These are phyloP conservation scores for Achaetomium macrosporum DNA, from an alignment of 2,329 filamentous ascomycete genomes.

Conservation along the genomic window DNA sequence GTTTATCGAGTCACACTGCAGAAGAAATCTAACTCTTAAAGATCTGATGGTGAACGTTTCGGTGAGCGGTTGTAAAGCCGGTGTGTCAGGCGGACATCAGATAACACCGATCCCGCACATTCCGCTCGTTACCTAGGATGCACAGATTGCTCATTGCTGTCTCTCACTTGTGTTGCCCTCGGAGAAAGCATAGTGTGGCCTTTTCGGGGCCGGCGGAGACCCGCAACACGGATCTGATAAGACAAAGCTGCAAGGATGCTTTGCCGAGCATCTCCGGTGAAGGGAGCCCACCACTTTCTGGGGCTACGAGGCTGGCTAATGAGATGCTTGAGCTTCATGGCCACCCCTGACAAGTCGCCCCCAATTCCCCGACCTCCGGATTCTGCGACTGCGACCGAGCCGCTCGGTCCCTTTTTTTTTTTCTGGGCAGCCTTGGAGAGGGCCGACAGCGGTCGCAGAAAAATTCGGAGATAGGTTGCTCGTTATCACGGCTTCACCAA, in stretches of 20 bases:
- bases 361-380: conserved; percentile 19
- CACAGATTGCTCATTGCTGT: not conserved
- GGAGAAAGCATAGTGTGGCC: conserved; percentile 11
- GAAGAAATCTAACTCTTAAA: too few relatives aligned
- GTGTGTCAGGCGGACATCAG: not conserved
- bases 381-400: conserved; percentile 10
- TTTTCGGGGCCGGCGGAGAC: conserved; percentile 15
- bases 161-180: conserved; percentile 5
- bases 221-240: conserved; percentile 20
- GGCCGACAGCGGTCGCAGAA: conserved; percentile 26
- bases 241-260: conserved; percentile 14
- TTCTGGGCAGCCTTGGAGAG: conserved; percentile 16
- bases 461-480: conserved; percentile 20
- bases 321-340: not conserved
- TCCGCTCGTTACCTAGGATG: not conserved
- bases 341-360: conserved; percentile 1
- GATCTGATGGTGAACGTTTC: not conserved
- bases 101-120: not conserved
- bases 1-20: too few relatives aligned
- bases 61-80: not conserved
- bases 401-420: conserved; percentile 15
- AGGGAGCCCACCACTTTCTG: not conserved
- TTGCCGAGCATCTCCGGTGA: conserved; percentile 13
- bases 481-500: conserved; percentile 12
- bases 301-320: too few relatives aligned